Evolutionary conservation across 2,329 filamentous ascomycete genomes (phyloP).

Genomic region (Monilinia polystroma): DNA sequence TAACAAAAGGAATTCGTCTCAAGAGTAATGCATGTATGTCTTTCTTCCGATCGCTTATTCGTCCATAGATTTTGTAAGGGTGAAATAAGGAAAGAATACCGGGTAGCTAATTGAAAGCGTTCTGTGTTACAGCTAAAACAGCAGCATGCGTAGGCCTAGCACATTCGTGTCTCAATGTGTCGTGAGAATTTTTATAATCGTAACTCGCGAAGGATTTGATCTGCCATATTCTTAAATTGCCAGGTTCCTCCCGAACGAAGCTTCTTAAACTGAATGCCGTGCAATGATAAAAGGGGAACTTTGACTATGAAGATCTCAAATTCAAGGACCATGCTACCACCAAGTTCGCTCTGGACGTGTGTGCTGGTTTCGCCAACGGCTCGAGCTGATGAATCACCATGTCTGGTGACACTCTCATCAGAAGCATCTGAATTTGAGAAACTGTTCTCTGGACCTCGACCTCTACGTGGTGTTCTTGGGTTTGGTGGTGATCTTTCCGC

Average conservation of each 20-base stretch:
- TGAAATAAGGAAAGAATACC: neutral
- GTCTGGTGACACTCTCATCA: slow-evolving; percentile 67
- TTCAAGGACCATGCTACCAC: slow-evolving; percentile 76
- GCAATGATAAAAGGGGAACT: slow-evolving; percentile 85
- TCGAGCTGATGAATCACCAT: slow-evolving; percentile 52
- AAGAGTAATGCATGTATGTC: slow-evolving; percentile 9
- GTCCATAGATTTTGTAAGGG: neutral
- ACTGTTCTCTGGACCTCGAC: slow-evolving; percentile 57
- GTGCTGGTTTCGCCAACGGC: slow-evolving; percentile 86
- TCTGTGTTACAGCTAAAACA: slow-evolving; percentile 11
- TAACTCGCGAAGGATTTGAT: slow-evolving; percentile 86
- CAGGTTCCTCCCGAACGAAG: slow-evolving; percentile 84
- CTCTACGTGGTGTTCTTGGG: slow-evolving; percentile 47
- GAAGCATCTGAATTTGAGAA: slow-evolving; percentile 87
- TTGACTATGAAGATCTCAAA: slow-evolving; percentile 99
- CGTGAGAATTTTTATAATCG: slow-evolving; percentile 49
- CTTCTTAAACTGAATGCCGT: slow-evolving; percentile 98
- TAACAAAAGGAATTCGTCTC: slow-evolving; percentile 20
- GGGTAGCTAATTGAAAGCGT: neutral
- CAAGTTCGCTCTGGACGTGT: slow-evolving; percentile 86
- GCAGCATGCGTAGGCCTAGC: neutral
- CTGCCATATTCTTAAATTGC: slow-evolving; percentile 99
- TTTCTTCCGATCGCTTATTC: neutral
- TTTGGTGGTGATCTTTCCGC: slow-evolving; percentile 53
- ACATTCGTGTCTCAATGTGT: neutral